Evolutionary conservation across 768 basidiomycete genomes (phyloP).

Genomic region (Cystoderma amianthinum): DNA sequence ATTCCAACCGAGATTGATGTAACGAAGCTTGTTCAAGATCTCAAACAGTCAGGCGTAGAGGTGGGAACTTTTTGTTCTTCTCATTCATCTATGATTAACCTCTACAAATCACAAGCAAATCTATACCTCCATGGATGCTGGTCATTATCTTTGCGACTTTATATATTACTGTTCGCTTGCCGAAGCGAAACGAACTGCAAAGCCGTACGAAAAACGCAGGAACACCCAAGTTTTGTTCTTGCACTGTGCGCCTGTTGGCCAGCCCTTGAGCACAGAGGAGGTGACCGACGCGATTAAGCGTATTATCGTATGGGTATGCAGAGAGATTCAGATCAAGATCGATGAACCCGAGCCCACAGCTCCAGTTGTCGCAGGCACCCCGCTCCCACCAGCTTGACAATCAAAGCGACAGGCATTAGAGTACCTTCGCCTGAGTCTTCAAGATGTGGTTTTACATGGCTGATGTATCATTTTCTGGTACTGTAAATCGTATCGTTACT

Average conservation of each 20-base stretch:
- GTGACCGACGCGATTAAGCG: slow-evolving; percentile 60
- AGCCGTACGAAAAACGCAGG: slow-evolving; percentile 32
- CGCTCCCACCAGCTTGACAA: too few relatives aligned
- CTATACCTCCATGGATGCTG: slow-evolving; percentile 69
- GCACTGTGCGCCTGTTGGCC: slow-evolving; percentile 64
- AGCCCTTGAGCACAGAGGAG: slow-evolving; percentile 57
- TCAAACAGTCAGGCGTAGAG: slow-evolving; percentile 44
- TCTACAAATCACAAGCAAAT: slow-evolving; percentile 38
- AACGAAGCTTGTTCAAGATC: slow-evolving; percentile 45
- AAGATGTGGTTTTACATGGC: too few relatives aligned
- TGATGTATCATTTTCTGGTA: too few relatives aligned
- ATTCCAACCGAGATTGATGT: slow-evolving; percentile 56
- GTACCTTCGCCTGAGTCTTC: too few relatives aligned
- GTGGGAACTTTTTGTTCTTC: slow-evolving; percentile 23
- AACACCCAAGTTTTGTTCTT: slow-evolving; percentile 55
- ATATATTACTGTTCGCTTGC: slow-evolving; percentile 73
- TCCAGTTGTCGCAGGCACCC: not conserved
- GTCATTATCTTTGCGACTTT: slow-evolving; percentile 73
- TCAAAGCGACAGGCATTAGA: too few relatives aligned
- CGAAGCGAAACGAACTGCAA: slow-evolving; percentile 48
- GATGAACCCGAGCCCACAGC: slow-evolving; percentile 21
- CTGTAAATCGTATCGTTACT: too few relatives aligned
- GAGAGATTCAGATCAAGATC: slow-evolving; percentile 28
- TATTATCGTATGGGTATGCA: slow-evolving; percentile 55
- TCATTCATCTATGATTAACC: slow-evolving; percentile 2